Evolutionary conservation across 2,329 filamentous ascomycete genomes (phyloP), one percentile per base, ranked within the genome.

Genomic region (Biscogniauxia marginata): DNA sequence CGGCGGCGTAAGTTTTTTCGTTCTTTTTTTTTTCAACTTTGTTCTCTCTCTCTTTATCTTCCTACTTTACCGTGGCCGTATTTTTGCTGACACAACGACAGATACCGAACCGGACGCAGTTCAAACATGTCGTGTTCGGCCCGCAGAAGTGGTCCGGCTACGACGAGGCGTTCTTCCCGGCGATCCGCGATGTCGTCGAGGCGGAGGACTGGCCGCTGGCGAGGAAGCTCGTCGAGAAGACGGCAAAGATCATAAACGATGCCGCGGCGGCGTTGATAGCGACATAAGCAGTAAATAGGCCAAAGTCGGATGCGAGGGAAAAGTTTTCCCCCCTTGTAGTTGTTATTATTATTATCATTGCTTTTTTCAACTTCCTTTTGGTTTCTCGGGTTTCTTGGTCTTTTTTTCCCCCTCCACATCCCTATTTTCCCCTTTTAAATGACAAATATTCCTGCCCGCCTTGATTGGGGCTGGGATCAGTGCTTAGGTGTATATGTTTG

Each of bases 121-220:
- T 92, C 80, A 96, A 96, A 73, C 95, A 97, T 73, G 83, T 96
- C 68, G 77, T 99, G 55, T 96, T 93, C 70, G 93, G 90, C 1
- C 95, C 95, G 0, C 84, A 91, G 67, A 77, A 84, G 2, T 93
- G 91, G 88, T 87, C 86, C 30, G 84, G 82, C 39, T 83, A 87
- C 63, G 83, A 88, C 25, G 82, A 83, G 54, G 83, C 83, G 0
- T 84, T 84, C 59, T 96, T 96, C 75, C 93, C 93, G 0, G 88
- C 87, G n/a, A 89, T 97, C 54, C 82, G 91, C 55, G 93, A 97
- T 67, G 86, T 88, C 7, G 79, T 97, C 44, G 84, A 89, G 59
- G 82, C 79, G 3, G 82, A 83, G 22, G 84, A 96, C 65, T 93
- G 88, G 89, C 77, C 74, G 1, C 72, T 83, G 11, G 89, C 89